Conservation (phyloP, 2,329 filamentous ascomycete genomes). For the Chrysosporium queenslandicum region DNA sequence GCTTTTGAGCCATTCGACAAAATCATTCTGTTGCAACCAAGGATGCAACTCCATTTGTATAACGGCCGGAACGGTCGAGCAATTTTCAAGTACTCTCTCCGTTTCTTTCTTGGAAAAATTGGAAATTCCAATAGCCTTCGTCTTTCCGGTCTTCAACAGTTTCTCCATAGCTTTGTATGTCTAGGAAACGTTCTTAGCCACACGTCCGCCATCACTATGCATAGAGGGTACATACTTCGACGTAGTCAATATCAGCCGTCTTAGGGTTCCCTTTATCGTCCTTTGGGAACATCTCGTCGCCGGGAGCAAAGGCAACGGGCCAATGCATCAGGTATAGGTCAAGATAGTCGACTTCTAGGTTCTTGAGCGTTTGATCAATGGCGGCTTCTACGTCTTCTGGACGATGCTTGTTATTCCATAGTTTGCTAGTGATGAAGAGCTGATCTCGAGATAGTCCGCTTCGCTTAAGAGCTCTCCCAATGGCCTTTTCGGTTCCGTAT, state of each 20-base stretch:
- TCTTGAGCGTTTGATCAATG: constrained; percentile 51
- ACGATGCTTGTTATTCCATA: constrained; percentile 56
- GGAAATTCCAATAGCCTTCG: constrained; percentile 56
- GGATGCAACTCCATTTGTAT: constrained; percentile 47
- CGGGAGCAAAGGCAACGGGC: constrained; percentile 46
- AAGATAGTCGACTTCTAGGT: constrained; percentile 56
- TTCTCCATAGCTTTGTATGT: constrained; percentile 58
- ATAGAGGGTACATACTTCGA: constrained; percentile 33
- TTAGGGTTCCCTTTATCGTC: constrained; percentile 34
- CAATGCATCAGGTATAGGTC: constrained; percentile 64
- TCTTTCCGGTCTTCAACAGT: constrained; percentile 47
- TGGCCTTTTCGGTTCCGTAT: constrained; percentile 57
- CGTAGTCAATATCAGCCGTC: constrained; percentile 39
- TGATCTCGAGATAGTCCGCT: constrained; percentile 54
- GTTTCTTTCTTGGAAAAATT: constrained; percentile 18
- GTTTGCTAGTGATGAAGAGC: constrained; percentile 57
- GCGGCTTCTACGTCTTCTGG: constrained; percentile 53
- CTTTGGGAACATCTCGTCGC: constrained; percentile 41
- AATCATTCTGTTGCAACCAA: constrained; percentile 43
- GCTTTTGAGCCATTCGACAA: constrained; percentile 41
- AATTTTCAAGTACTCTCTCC: constrained; percentile 17
- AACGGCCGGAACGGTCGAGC: constrained; percentile 38
- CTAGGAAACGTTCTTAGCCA: constrained; percentile 19
- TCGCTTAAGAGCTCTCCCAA: constrained; percentile 54
- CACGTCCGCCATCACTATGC: neutral